Evolutionary conservation across 371 early-diverging fungal species (phyloP).

Genomic region (Chytridium lagenaria): DNA sequence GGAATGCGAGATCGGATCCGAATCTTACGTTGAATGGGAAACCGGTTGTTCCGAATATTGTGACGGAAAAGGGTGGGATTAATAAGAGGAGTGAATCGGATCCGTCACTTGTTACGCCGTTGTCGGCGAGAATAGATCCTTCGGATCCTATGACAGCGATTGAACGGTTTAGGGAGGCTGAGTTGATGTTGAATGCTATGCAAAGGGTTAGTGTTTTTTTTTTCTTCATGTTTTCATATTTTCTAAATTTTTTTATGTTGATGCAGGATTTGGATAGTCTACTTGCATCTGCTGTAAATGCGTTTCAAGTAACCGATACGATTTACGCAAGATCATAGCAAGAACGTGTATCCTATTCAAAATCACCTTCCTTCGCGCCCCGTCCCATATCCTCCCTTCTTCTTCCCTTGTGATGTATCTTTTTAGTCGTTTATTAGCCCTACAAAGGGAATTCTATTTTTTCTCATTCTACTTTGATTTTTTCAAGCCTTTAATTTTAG

Average conservation of each 20-base stretch:
- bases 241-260: background rate
- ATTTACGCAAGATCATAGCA: conserved; percentile 2
- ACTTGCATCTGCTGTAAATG: conserved; percentile 18
- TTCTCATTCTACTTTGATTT: background rate
- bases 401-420: background rate
- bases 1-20: conserved; percentile 1
- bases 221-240: background rate
- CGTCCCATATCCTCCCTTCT: background rate
- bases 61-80: conserved; percentile 1
- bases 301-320: conserved; percentile 19
- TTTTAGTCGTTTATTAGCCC: background rate
- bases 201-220: conserved; percentile 17
- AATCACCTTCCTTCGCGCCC: background rate
- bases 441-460: background rate
- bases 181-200: conserved; percentile 21
- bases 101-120: conserved; percentile 3
- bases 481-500: background rate
- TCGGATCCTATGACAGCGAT: conserved; percentile 1
- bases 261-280: conserved; percentile 19
- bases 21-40: background rate
- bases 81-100: conserved; percentile 5
- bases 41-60: conserved; percentile 7
- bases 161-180: conserved; percentile 16
- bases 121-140: conserved; percentile 13
- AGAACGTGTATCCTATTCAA: background rate